Base-by-base conservation (phyloP, 2,329 filamentous ascomycete species). In the Fonsecaea pedrosoi region DNA sequence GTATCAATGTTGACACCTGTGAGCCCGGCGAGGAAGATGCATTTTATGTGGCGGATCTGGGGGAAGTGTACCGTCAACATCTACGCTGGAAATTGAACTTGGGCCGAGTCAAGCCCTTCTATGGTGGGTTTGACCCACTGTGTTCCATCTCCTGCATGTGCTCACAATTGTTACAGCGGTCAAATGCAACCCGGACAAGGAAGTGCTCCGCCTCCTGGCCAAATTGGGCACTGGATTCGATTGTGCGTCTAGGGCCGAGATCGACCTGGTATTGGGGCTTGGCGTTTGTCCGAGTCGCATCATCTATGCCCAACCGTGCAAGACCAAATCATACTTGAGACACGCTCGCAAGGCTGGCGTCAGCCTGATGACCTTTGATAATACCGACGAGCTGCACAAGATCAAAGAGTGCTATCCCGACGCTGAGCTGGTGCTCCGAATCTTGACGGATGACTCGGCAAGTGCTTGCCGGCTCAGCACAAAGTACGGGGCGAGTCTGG, bases 331-430 rank as follows among this genome's bases (percentile, higher is more conserved):
- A 56, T 98, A 97, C 80, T 86, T 99, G 70, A 92, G 94, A 77
- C 96, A 94, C 76, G 95, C 96, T 71, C 89, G 91, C 76, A 86
- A 88, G 77, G 85, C 89, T 72, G 91, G 90, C 73, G 95, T 99
- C 78, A 94, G 91, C 83, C 92, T 97, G 85, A 98, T 99, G 94
- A 99, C 95, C 2, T 98, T 99, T 77, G 95, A 99, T 86, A 99
- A 99, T 75, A 88, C 91, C 78, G 95, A 99, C 79, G 95, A 99
- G 85, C 87, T 99, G 60, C 92, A 94, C 87, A 99, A 99, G 86
- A 94, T 96, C 79, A 95, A 96, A 80, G 91, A 92, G 80, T 87
- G 95, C 74, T 97, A 87, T 77, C 94, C 95, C 2, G 88, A 88
- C 56, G 95, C 95, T 34, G 92, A 97, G 82, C 88, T 99, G 50